Base-by-base conservation (phyloP, 2,329 filamentous ascomycete genomes). In the Colletotrichum lindemuthianum region DNA sequence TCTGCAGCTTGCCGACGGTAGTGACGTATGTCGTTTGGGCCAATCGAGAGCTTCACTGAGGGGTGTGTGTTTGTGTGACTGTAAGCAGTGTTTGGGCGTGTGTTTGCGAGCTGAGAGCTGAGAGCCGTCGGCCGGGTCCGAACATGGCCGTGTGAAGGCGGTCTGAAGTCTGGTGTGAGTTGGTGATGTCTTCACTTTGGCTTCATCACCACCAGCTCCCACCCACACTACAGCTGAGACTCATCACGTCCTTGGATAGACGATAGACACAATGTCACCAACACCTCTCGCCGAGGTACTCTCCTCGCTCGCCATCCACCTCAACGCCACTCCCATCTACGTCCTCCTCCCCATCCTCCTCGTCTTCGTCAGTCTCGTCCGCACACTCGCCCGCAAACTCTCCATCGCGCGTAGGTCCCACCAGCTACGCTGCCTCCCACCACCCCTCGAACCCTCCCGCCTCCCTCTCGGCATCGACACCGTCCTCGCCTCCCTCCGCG, bases 401-500 rank as follows among this genome's bases (percentile, higher is more conserved):
- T 45, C 7, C 36, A 39, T 41, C 15, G 15, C 48, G 48, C 43
- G 37, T 37, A 51, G 24, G 24, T 55, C 60, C 43, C 48, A 40
- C 10, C 9, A 11, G n/a, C 60, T 59, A 24, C 53, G 48, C 16
- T 63, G 60, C 37, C 57, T 24, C 16, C 49, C 48, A n/a, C 2
- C 60, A 2, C 60, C 60, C 43, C 60, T 59, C 39, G 63, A 61
- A 11, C 58, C 58, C 34, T 51, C 59, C 9, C 11, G 36, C 15
- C 39, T 52, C 8, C 63, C 47, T 8, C 58, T 65, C 51, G 57
- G 63, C n/a, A 47, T 61, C 51, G 58, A 61, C 58, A 44, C 39
- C 11, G 52, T 61, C 15, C 51, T 61, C 57, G 24, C 58, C 47
- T 60, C 58, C 47, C 47, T 65, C 50, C 57, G 51, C 50, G 58